phyloP scores from a whole-genome alignment of 768 basidiomycete species.

The Suillus variegatus region DNA sequence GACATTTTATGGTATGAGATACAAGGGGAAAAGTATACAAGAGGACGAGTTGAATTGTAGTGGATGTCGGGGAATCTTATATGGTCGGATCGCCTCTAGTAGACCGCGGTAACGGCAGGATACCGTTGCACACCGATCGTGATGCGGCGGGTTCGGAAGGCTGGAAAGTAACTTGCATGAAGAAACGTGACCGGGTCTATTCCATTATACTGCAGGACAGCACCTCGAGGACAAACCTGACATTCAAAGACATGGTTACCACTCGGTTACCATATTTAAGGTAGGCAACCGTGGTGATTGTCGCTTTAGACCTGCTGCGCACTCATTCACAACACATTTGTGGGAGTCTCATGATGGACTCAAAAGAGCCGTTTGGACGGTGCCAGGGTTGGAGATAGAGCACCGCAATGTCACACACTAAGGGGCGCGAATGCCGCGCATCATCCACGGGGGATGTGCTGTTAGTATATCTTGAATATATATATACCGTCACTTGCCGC shows the following conservation, averaged over 20 bases:
- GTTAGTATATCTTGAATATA: conserved; percentile 7
- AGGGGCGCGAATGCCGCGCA: conserved; percentile 17
- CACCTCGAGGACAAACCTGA: conserved; percentile 16
- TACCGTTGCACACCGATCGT: conserved; percentile 27
- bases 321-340: conserved; percentile 20
- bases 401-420: conserved; percentile 24
- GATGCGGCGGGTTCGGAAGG: conserved; percentile 20
- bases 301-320: conserved; percentile 34
- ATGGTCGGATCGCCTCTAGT: conserved; percentile 4
- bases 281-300: conserved; percentile 33
- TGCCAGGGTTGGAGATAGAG: conserved; percentile 16
- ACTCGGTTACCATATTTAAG: conserved; percentile 24
- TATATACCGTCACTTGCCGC: conserved; percentile 10
- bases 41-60: conserved; percentile 9
- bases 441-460: conserved; percentile 12
- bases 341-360: conserved; percentile 12
- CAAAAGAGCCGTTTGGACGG: conserved; percentile 11
- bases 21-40: conserved; percentile 15
- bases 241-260: conserved; percentile 28
- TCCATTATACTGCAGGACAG: conserved; percentile 24
- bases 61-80: conserved; percentile 10
- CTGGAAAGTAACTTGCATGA: conserved; percentile 25
- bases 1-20: conserved; percentile 31
- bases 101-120: conserved; percentile 3
- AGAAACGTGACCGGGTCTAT: conserved; percentile 25